These are phyloP conservation scores for Cyberlindnera misumaiensis DNA, from an alignment of 805 yeast species.

Conservation along the genomic window DNA sequence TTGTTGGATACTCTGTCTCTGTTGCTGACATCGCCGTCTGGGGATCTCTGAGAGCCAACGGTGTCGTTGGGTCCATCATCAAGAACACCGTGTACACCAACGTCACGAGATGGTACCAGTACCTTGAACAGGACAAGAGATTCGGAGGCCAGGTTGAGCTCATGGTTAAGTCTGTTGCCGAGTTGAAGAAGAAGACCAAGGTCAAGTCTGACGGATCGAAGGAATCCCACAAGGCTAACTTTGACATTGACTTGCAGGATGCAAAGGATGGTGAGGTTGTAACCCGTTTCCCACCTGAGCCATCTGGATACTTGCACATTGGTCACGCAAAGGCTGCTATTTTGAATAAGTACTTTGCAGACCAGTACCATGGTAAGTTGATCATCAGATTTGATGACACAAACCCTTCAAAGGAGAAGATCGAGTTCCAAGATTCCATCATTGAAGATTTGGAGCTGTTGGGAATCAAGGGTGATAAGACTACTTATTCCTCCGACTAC, in stretches of 20 bases:
- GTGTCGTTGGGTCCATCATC: constrained; percentile 85
- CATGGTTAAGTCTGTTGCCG: constrained; percentile 62
- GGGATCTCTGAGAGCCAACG: constrained; percentile 92
- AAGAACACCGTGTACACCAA: constrained; percentile 80
- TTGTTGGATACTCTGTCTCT: constrained; percentile 60
- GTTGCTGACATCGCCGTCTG: constrained; percentile 83
- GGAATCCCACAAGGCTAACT: constrained; percentile 89
- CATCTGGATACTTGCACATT: constrained; percentile 97
- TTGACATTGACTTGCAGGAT: constrained; percentile 85
- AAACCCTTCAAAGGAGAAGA: constrained; percentile 94
- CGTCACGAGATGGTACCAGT: constrained; percentile 89
- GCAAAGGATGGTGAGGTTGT: constrained; percentile 94
- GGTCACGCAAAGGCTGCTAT: constrained; percentile 99
- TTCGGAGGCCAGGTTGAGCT: constrained; percentile 67
- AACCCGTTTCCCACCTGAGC: constrained; percentile 99
- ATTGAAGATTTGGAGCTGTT: constrained; percentile 84
- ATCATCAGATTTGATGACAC: constrained; percentile 97
- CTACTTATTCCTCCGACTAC: constrained; percentile 91
- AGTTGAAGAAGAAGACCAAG: constrained; percentile 64
- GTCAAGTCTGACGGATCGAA: constrained; percentile 40
- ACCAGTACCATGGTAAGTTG: constrained; percentile 91
- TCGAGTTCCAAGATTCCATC: constrained; percentile 90
- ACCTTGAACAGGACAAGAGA: constrained; percentile 56
- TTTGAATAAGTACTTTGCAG: constrained; percentile 93
- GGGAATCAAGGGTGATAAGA: constrained; percentile 86